phyloP scores from a whole-genome alignment of 768 basidiomycete genomes.

The Fistulinella prunicolor region DNA sequence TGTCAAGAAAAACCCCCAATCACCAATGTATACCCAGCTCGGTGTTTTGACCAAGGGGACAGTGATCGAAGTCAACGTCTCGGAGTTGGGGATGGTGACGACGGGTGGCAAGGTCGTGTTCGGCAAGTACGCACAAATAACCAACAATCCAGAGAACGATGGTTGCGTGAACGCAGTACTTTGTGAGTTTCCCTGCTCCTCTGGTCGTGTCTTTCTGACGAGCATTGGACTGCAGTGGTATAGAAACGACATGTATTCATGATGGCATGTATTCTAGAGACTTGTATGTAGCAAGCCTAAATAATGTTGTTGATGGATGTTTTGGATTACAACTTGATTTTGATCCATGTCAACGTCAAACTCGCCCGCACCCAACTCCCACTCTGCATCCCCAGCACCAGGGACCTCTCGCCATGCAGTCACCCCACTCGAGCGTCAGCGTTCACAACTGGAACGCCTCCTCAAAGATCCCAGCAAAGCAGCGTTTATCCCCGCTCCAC shows the following conservation, averaged over 20 bases:
- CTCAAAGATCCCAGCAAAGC: conserved; percentile 87
- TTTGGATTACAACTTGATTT: conserved; percentile 15
- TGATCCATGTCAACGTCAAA: conserved; percentile 29
- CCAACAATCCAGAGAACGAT: conserved; percentile 94
- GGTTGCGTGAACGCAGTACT: conserved; percentile 95
- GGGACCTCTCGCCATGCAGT: conserved; percentile 42
- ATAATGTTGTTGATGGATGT: conserved; percentile 20
- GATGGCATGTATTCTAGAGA: conserved; percentile 8
- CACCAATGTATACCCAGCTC: conserved; percentile 94
- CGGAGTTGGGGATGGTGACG: conserved; percentile 95
- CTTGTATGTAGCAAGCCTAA: conserved; percentile 4
- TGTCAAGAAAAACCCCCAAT: conserved; percentile 99
- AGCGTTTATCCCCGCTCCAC: conserved; percentile 73
- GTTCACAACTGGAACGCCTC: conserved; percentile 76
- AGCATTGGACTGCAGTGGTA: conserved; percentile 21
- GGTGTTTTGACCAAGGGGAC: conserved; percentile 99
- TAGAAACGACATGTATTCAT: conserved; percentile 6
- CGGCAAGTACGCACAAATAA: conserved; percentile 91
- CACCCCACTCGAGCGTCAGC: conserved; percentile 51
- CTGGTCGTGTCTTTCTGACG: conserved; percentile 1
- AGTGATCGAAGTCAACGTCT: conserved; percentile 98
- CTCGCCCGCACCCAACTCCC: conserved; percentile 28
- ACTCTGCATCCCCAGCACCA: conserved; percentile 33
- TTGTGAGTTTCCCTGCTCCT: conserved; percentile 48
- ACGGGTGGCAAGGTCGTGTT: conserved; percentile 94